Evolutionary conservation across 148 eudicot genomes (phyloP).

Genomic region (Diospyros kaki): DNA sequence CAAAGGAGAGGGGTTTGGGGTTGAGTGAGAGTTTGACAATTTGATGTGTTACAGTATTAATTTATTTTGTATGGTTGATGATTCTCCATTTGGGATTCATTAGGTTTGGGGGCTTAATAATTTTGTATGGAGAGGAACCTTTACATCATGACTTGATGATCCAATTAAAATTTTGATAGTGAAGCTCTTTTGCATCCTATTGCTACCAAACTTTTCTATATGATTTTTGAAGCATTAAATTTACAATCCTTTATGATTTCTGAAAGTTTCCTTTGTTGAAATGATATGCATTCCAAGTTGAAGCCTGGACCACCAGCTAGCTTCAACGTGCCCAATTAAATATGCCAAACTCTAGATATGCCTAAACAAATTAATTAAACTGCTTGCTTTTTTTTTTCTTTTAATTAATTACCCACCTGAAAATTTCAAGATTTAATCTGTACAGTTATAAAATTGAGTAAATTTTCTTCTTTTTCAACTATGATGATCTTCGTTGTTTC

Average conservation of each 20-base stretch:
- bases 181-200: slow-evolving; percentile 11
- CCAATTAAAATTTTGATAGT: slow-evolving; percentile 18
- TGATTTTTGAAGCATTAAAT: slow-evolving; percentile 15
- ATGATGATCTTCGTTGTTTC: not conserved
- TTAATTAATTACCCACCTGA: too few relatives aligned
- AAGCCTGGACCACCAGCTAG: slow-evolving; percentile 15
- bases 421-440: too few relatives aligned
- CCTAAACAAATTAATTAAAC: not conserved
- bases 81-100: not conserved
- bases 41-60: not conserved
- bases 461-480: too few relatives aligned
- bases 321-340: not conserved
- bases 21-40: too few relatives aligned
- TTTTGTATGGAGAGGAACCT: slow-evolving; percentile 13
- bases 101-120: not conserved
- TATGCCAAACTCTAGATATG: not conserved
- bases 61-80: not conserved
- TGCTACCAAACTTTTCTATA: not conserved
- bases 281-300: slow-evolving; percentile 19
- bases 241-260: slow-evolving; percentile 16
- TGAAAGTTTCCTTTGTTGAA: slow-evolving; percentile 11
- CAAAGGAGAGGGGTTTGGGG: too few relatives aligned
- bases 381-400: not conserved
- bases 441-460: too few relatives aligned
- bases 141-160: slow-evolving; percentile 3